Evolutionary conservation across 176 grass and related monocot species (phyloP).

Genomic region (Cenchrus americanus): DNA sequence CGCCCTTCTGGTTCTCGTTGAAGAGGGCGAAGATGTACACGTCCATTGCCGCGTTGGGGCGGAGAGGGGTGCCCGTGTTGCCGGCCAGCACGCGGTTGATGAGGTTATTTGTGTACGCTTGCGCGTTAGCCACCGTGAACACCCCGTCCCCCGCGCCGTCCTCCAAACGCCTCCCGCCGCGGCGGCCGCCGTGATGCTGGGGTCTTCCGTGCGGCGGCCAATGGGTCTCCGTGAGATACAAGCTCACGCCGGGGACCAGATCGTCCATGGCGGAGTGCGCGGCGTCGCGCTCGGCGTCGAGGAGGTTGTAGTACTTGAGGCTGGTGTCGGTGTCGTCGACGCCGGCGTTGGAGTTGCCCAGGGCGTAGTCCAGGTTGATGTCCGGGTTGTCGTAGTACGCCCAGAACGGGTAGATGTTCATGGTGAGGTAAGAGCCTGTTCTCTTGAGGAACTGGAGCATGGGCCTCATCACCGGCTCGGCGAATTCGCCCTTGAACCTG

Average conservation of each 20-base stretch:
- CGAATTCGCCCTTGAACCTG: constrained; percentile 51
- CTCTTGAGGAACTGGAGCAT: constrained; percentile 57
- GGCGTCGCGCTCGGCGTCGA: constrained; percentile 60
- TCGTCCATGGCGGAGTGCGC: constrained; percentile 37
- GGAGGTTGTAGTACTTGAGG: too few relatives aligned
- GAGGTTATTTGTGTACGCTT: constrained; percentile 56
- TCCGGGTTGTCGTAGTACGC: constrained; percentile 34
- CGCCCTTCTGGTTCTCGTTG: constrained; percentile 75
- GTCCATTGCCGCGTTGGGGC: constrained; percentile 44
- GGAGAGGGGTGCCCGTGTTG: constrained; percentile 51
- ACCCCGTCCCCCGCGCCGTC: too few relatives aligned
- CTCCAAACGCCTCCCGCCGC: not conserved
- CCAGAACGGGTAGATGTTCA: constrained; percentile 70
- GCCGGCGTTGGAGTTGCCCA: constrained; percentile 41
- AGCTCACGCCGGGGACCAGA: not conserved
- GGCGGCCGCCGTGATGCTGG: not conserved
- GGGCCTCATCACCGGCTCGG: constrained; percentile 55
- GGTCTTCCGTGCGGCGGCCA: too few relatives aligned
- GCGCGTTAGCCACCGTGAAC: constrained; percentile 26
- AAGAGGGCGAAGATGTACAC: constrained; percentile 73
- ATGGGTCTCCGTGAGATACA: not conserved
- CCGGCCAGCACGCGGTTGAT: constrained; percentile 57
- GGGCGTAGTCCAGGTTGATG: constrained; percentile 58
- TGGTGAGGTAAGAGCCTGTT: constrained; percentile 49
- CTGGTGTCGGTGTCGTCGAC: not conserved